Evolutionary conservation across 371 early-diverging fungal species (phyloP).

Genomic region (Funneliformis caledonium): DNA sequence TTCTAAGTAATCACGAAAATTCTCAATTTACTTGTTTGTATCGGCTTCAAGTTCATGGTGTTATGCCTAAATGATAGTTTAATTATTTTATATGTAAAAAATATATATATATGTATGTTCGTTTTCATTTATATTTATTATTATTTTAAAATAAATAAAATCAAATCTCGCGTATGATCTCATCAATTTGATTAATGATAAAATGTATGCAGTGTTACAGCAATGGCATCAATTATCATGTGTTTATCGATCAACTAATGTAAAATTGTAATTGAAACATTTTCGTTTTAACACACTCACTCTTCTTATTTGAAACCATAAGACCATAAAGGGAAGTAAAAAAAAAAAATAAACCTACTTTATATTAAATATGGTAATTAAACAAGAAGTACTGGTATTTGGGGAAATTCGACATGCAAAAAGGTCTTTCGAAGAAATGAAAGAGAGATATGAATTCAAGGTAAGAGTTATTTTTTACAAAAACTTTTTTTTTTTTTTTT

Average conservation of each 20-base stretch:
- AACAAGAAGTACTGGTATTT: constrained; percentile 30
- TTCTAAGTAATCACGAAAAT: constrained; percentile 25
- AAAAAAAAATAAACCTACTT: neutral
- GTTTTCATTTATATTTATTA: too few relatives aligned
- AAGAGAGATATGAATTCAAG: constrained; percentile 10
- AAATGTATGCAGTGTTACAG: neutral
- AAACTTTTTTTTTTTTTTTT: neutral
- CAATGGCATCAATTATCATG: too few relatives aligned
- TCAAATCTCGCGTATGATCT: neutral
- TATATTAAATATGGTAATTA: neutral
- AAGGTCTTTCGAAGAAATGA: neutral
- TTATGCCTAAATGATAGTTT: neutral
- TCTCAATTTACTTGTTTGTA: constrained; percentile 35
- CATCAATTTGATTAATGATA: neutral
- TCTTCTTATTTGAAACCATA: too few relatives aligned
- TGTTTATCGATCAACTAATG: too few relatives aligned
- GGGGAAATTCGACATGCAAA: constrained; percentile 14
- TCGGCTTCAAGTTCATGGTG: constrained; percentile 31
- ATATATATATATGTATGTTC: too few relatives aligned
- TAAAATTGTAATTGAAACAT: too few relatives aligned
- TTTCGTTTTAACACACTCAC: too few relatives aligned
- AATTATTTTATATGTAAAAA: too few relatives aligned
- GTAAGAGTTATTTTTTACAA: neutral
- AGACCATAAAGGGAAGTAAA: neutral
- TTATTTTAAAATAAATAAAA: too few relatives aligned